Evolutionary conservation across 2,329 filamentous ascomycete species (phyloP), one percentile per base, ranked within the genome.

Genomic region (Paraconiothyrium sp.): DNA sequence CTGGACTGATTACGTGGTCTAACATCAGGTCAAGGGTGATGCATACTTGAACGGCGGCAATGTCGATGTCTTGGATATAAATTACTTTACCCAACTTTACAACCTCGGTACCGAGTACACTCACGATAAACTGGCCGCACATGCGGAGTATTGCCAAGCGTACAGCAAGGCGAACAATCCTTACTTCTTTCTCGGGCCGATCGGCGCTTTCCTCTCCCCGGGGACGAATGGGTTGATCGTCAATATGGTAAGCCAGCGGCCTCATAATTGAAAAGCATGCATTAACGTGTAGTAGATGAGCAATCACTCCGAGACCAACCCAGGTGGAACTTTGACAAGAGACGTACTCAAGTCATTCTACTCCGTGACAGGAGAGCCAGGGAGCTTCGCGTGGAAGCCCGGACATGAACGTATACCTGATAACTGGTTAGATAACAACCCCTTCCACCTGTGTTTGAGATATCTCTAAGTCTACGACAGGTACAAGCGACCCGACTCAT

Each of bases 361-460:
- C 30, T 16, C 30, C 7, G 48, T 50, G 30, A n/a, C 30, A 14
- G 48, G 48, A 5, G 30, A 34, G 30, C 30, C 30, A 8, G 30
- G 30, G 5, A 50, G 30, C n/a, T 50, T 35, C n/a, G 30, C 20
- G 14, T 34, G 13, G 5, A 34, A 14, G 3, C 30, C 16, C 8
- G 48, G 48, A 20, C 4, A 34, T 22, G 48, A 50, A n/a, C 48
- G 48, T 9, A 50, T 50, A 34, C 48, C 48, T 14, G 32, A 50
- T 3, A 50, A 50, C 4, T 50, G 48, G 47, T 32, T 16, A 9
- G 14, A 11, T 20, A 30, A 30, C 4, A 30, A 4, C 6, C 27
- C 27, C 27, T 6, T 6, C 6, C 27, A 6, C 27, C 6, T 30
- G 27, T 6, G 27, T 6, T 30, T 30, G 27, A 30, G 27, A 30